Evolutionary conservation across 2,329 filamentous ascomycete species (phyloP), one percentile per base, ranked within the genome.

Genomic region (Pyricularia sp.): DNA sequence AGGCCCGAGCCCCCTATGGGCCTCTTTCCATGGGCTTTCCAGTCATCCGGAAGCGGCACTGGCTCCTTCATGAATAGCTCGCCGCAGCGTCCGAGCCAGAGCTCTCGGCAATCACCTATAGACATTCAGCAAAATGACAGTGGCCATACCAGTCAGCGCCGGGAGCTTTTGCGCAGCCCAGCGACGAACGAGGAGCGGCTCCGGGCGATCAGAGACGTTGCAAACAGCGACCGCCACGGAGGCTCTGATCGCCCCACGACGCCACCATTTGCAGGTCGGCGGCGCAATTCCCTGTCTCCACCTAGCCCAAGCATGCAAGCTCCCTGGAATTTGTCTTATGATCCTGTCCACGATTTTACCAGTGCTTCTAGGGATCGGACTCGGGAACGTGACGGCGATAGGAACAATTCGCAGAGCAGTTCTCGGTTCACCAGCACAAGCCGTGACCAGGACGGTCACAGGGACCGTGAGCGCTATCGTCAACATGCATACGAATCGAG

Each of bases 201-300:
- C 20, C 42, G 42, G 42, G 42, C 42, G 17, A 55, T 55, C n/a
- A 20, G 42, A 55, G 42, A 55, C 42, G 20, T 55, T 55, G 42
- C 42, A 55, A 55, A 55, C 42, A 55, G 42, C 42, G 42, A 55
- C 42, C 42, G 42, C 42, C 17, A 55, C 7, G 42, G 42, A 55
- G 42, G 42, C 20, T 55, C 42, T 55, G 42, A n/a, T n/a, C 42
- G 31, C 31, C n/a, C 28, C 58, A 36, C n/a, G 20, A 67, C 66
- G 23, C 66, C 66, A n/a, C 66, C 66, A 12, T 30, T 67, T 10
- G 42, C 42, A 42, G 66, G 66, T 26, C 61, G 61, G 23, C 71
- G 71, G 4, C 70, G 71, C 36, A 69, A 72, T 61, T 72, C 71
- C 5, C 71, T 71, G 59, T 72, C 71, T 42, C 66, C 66, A 23